Conservation (phyloP, 2,329 filamentous ascomycete species). For the Delphinella strobiligena region DNA sequence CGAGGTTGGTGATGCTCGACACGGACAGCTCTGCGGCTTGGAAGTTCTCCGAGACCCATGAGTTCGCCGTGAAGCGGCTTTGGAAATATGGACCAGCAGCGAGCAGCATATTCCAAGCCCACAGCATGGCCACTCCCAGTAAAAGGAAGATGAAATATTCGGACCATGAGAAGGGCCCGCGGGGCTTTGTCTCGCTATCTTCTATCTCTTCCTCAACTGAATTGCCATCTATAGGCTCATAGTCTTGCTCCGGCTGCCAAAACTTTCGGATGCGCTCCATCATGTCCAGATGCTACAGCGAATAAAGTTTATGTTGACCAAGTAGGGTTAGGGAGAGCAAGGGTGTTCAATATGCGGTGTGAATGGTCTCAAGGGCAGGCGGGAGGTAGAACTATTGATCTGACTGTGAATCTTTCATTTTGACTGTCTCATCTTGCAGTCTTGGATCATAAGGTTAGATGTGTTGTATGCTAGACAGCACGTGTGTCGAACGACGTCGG, state of each 20-base stretch:
- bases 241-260: constrained; percentile 19
- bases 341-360: too few species aligned
- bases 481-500: neutral
- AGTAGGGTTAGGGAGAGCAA: neutral
- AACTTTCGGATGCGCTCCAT: constrained; percentile 17
- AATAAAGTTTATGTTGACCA: neutral
- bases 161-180: constrained; percentile 58
- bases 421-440: too few species aligned
- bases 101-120: constrained; percentile 99
- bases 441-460: too few species aligned
- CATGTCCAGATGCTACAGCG: constrained; percentile 4
- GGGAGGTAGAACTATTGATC: too few species aligned
- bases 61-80: constrained; percentile 58
- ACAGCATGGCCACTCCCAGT: constrained; percentile 86
- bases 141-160: constrained; percentile 79
- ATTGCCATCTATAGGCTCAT: constrained; percentile 17
- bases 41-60: constrained; percentile 68
- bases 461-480: too few species aligned
- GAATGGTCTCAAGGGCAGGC: too few species aligned
- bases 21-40: constrained; percentile 82
- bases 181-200: constrained; percentile 3
- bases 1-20: constrained; percentile 72
- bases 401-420: too few species aligned
- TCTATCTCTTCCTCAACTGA: constrained; percentile 12
- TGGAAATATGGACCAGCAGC: constrained; percentile 91